These are phyloP conservation scores for Ceratocystis huliohia DNA, from an alignment of 2,329 filamentous ascomycete genomes.

Conservation along the genomic window DNA sequence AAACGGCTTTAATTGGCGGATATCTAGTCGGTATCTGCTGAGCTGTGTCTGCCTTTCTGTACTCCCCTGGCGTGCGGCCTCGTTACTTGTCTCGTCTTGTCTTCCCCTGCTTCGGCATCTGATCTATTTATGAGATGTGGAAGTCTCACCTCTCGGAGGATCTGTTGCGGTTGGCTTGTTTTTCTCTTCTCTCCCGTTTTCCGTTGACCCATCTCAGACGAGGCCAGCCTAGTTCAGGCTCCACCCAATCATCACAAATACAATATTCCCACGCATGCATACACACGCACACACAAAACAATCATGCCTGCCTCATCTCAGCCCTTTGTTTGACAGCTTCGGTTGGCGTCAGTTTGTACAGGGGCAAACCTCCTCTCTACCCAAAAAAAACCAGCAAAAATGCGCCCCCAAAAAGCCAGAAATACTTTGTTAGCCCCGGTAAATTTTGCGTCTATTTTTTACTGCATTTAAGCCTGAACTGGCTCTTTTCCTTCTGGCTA, in stretches of 20 bases:
- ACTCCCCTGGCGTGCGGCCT: not conserved
- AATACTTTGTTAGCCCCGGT: not conserved
- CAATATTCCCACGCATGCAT: not conserved
- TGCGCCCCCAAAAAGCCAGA: not conserved
- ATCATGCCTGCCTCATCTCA: not conserved
- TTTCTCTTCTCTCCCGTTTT: not conserved
- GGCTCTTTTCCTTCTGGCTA: not conserved
- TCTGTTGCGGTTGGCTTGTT: not conserved
- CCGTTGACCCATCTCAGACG: not conserved
- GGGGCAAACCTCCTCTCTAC: not conserved
- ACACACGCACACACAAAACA: not conserved
- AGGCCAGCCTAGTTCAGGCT: not conserved
- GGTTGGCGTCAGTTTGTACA: conserved; percentile 7
- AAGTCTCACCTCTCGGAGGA: conserved; percentile 3
- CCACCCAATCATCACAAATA: not conserved
- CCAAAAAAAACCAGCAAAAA: too few relatives aligned
- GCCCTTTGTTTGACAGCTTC: conserved; percentile 9
- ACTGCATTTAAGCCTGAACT: not conserved
- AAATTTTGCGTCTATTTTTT: not conserved
- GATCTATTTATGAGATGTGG: not conserved
- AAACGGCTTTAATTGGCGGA: too few relatives aligned
- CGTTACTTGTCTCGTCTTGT: not conserved
- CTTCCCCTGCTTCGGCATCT: not conserved
- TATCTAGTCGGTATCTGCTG: too few relatives aligned
- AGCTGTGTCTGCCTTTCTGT: not conserved